phyloP scores from a whole-genome alignment of 2,329 filamentous ascomycete species.

The Diaporthe citriasiana region DNA sequence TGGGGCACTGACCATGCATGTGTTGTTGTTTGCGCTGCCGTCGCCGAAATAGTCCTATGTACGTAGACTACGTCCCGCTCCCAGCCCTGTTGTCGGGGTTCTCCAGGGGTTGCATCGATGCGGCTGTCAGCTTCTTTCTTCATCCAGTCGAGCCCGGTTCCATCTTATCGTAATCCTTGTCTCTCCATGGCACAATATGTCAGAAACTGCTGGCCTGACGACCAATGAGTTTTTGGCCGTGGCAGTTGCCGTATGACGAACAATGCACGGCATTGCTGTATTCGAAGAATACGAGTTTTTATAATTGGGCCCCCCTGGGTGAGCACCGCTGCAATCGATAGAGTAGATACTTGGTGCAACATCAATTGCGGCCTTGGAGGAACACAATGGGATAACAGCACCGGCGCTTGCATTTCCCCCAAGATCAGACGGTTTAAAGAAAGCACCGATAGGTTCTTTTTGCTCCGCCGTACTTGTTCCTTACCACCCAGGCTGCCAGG shows the following conservation, averaged over 20 bases:
- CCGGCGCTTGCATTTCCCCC: background rate
- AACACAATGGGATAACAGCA: background rate
- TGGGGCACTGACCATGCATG: slow-evolving; percentile 26
- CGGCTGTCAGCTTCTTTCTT: slow-evolving; percentile 34
- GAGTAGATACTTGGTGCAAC: slow-evolving; percentile 34
- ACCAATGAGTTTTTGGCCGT: slow-evolving; percentile 34
- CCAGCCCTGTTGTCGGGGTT: slow-evolving; percentile 24
- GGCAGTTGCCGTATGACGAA: slow-evolving; percentile 39
- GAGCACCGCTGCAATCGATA: slow-evolving; percentile 37
- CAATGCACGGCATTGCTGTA: slow-evolving; percentile 38
- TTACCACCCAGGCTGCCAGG: background rate
- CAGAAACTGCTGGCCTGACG: slow-evolving; percentile 27
- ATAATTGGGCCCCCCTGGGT: slow-evolving; percentile 40
- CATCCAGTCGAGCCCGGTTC: slow-evolving; percentile 29
- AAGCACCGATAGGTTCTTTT: background rate
- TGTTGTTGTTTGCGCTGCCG: slow-evolving; percentile 13
- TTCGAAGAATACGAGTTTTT: slow-evolving; percentile 43
- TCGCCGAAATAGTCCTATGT: slow-evolving; percentile 9
- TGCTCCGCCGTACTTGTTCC: background rate
- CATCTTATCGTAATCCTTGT: slow-evolving; percentile 41
- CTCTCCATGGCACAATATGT: slow-evolving; percentile 20
- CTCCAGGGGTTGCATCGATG: slow-evolving; percentile 26
- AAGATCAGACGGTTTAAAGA: background rate
- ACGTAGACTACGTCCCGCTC: background rate
- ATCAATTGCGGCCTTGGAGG: slow-evolving; percentile 9